Base-by-base conservation (phyloP, 305 asterid species). In the Withania somnifera region DNA sequence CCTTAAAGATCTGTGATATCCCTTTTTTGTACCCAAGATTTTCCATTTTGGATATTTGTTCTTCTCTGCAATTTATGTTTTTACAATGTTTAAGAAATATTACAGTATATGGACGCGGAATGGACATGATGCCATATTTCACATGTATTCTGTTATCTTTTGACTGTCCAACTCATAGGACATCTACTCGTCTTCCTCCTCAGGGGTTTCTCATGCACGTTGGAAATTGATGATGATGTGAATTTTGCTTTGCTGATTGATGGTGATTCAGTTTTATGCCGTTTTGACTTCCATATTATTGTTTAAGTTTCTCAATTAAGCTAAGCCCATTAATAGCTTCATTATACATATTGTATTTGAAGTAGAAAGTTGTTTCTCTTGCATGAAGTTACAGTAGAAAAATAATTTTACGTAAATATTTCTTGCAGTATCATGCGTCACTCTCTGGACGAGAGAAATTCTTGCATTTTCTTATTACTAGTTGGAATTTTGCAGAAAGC, bases 401-500 rank as follows among this genome's bases (percentile, higher is more conserved):
- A 22, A 15, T 22, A 3, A 6, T 7, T 7, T 30, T 45, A 24
- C n/a, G 22, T 63, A 15, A 30, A 32, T 30, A 63, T 63, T 28
- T 34, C 2, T 36, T 67, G 52, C 30, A 67, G 73, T 64, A 64
- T 64, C 47, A 64, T 71, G 40, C 40, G 45, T 42, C 40, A 22
- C n/a, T 69, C 19, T 22, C 7, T 69, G 7, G 24, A 45, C 13
- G 38, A 71, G 5, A 11, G 38, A 24, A 15, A 71, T 14, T 71
- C 15, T 24, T 6, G 15, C 8, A 45, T 56, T 36, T 78, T 75
- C 81, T 42, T 24, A 47, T 79, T n/a, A 36, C 20, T 13, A 2
- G 3, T 57, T 66, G 50, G 61, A 75, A 9, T 9, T 83, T 51
- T 82, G 80, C 91, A 95, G 99, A 93, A 94, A 81, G 95, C 93